Evolutionary conservation across 192 early-diverging fungal species (phyloP), one percentile per base, ranked within the genome.

Genomic region (Coemansia sp.): DNA sequence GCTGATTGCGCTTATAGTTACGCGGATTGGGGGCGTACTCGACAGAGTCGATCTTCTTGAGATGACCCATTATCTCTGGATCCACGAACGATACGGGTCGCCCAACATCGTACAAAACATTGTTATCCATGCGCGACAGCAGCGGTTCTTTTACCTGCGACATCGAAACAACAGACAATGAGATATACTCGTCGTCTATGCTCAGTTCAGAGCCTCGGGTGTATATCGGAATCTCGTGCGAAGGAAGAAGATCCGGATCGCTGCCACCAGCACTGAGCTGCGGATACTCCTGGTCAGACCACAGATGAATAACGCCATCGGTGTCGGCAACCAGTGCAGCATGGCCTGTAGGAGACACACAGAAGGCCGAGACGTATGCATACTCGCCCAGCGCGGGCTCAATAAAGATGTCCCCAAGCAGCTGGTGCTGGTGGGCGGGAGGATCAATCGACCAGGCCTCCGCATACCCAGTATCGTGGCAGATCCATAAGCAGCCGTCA

Each of bases 1-100:
- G 75, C 76, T 94, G 94, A 81, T 98, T 99, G 52, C 97, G 87
- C 48, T 76, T 83, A 19, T 84, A 83, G 23, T 80, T 86, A 6
- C 92, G 90, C 2, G 92, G 91, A 58, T 94, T 98, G 41, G 90
- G 89, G n/a, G 95, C 92, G 63, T 96, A 97, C 1, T 94, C 95
- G 5, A 99, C 94, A 84, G 92, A 94, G 63, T 94, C 95, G 70
- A 92, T 92, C 83, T 87, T 92, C 71, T 95, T 95, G 66, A 95
- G 90, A 57, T 90, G 89, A 43, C 85, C 81, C 18, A 93, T 67
- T 9, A 95, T 84, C 12, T 87, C 89, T 4, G 90, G 74, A 13
- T 95, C 94, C 15, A 99, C 92, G 13, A 79, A 81, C 11, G 86
- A 81, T 2, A 92, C 79, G 9, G 91, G 92, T 39, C 85, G 74